Evolutionary conservation across 2,329 filamentous ascomycete species (phyloP).

Genomic region (Mycosphaerella sp.): DNA sequence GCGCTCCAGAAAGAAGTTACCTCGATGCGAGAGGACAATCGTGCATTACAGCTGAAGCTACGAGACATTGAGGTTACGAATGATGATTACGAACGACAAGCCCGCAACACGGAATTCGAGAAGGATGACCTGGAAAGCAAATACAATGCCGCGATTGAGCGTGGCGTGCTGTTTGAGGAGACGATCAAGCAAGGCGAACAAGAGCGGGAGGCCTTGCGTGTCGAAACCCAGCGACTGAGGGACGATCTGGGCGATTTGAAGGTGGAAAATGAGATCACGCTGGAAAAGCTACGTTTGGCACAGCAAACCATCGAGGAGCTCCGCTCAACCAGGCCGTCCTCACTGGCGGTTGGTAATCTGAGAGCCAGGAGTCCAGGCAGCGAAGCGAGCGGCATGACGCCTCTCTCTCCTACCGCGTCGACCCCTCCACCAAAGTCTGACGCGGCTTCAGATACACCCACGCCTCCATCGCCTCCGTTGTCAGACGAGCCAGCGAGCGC

Average conservation of each 20-base stretch:
- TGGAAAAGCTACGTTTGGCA: slow-evolving; percentile 81
- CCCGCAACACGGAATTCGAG: slow-evolving; percentile 79
- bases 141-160: slow-evolving; percentile 90
- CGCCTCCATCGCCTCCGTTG: slow-evolving; percentile 88
- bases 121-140: slow-evolving; percentile 95
- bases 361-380: slow-evolving; percentile 45
- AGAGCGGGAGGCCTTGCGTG: slow-evolving; percentile 80
- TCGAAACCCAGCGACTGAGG: slow-evolving; percentile 81
- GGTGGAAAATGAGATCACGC: slow-evolving; percentile 88
- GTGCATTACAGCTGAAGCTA: slow-evolving; percentile 73
- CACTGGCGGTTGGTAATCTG: slow-evolving; percentile 43
- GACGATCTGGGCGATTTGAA: slow-evolving; percentile 90
- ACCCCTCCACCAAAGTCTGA: slow-evolving; percentile 73
- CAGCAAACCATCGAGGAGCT: slow-evolving; percentile 48
- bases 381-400: slow-evolving; percentile 58
- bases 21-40: slow-evolving; percentile 73
- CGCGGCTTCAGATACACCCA: slow-evolving; percentile 61
- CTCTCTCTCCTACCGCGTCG: slow-evolving; percentile 82
- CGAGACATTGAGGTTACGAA: slow-evolving; percentile 97
- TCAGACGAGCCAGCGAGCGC: slow-evolving; percentile 70
- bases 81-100: slow-evolving; percentile 96
- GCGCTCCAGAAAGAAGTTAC: slow-evolving; percentile 94
- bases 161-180: slow-evolving; percentile 87
- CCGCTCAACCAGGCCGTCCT: slow-evolving; percentile 47
- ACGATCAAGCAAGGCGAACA: slow-evolving; percentile 88